Evolutionary conservation across 768 basidiomycete species (phyloP).

Genomic region (Kwoniella mangroviensis): DNA sequence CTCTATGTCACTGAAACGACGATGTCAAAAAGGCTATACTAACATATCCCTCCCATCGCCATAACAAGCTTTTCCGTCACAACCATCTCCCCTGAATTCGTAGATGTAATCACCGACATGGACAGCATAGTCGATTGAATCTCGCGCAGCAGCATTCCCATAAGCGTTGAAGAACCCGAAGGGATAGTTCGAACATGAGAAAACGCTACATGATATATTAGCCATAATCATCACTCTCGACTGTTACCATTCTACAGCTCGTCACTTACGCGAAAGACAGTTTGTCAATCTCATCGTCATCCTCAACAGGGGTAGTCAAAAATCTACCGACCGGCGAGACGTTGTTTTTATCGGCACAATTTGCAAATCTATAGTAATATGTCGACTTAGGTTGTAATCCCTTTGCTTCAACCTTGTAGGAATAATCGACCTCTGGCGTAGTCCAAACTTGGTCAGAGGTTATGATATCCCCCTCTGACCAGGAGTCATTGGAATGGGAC

Average conservation of each 20-base stretch:
- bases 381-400: slow-evolving; percentile 63
- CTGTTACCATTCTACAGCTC: too few species aligned
- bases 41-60: slow-evolving; percentile 60
- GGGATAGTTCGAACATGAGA: slow-evolving; percentile 67
- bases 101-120: slow-evolving; percentile 65
- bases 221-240: too few species aligned
- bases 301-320: slow-evolving; percentile 62
- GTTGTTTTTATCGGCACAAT: slow-evolving; percentile 62
- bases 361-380: slow-evolving; percentile 66
- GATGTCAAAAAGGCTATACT: background rate
- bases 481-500: slow-evolving; percentile 62
- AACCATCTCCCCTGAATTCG: slow-evolving; percentile 43
- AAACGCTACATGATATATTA: slow-evolving; percentile 61
- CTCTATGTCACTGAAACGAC: background rate
- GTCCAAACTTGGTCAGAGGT: slow-evolving; percentile 65
- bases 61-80: slow-evolving; percentile 39
- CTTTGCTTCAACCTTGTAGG: slow-evolving; percentile 67
- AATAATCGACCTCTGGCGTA: slow-evolving; percentile 65
- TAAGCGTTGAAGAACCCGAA: slow-evolving; percentile 70
- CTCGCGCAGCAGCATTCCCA: slow-evolving; percentile 64
- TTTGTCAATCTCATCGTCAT: slow-evolving; percentile 60
- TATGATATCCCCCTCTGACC: slow-evolving; percentile 55
- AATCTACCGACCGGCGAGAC: slow-evolving; percentile 64
- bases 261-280: slow-evolving; percentile 60
- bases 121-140: slow-evolving; percentile 64